Base-by-base conservation (phyloP, 2,329 filamentous ascomycete species). In the Cladosporium oxysporum region DNA sequence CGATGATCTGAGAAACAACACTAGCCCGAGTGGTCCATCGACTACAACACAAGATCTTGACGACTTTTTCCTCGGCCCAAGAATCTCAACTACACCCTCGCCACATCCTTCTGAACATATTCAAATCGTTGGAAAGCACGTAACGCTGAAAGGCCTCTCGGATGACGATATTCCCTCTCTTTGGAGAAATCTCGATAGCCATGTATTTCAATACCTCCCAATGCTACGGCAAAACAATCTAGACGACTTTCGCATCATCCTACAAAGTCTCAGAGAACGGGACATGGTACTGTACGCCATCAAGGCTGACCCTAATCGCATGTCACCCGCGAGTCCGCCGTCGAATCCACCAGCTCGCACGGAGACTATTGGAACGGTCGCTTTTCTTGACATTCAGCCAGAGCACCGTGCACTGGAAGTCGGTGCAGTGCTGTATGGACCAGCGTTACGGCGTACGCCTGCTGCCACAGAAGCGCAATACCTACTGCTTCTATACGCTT, bases 401-500 rank as follows among this genome's bases (percentile, higher is more conserved):
- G 68, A 71, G 0, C 79, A 88, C 64, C 79, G 82, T 1, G 78
- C 79, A 26, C 76, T 89, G 0, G 88, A 90, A 69, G 81, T 89
- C 28, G 88, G 88, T 2, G 77, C 79, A 67, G 78, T 90, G 18
- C 76, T 87, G 12, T 85, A 85, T 68, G 80, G 83, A 0, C 75
- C 79, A 0, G 68, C 71, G 1, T 72, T 90, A 18, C 83, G 86
- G 71, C 81, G 83, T 16, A 88, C 85, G 0, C 79, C 80, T 0
- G 81, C 79, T 7, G 83, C 86, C 0, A 90, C 87, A 0, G 88
- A 90, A 72, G 80, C 82, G 0, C 80, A 85, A 67, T 88, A 84
- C 67, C 76, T 90, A 1, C 73, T 88, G n/a, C 79, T 85, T 52
- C 77, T 78, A 44, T 79, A 86, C 64, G 81, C 82, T 0, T 85